These are phyloP conservation scores for Apophysomyces elegans DNA, from an alignment of 371 early-diverging fungal genomes.

Conservation along the genomic window DNA sequence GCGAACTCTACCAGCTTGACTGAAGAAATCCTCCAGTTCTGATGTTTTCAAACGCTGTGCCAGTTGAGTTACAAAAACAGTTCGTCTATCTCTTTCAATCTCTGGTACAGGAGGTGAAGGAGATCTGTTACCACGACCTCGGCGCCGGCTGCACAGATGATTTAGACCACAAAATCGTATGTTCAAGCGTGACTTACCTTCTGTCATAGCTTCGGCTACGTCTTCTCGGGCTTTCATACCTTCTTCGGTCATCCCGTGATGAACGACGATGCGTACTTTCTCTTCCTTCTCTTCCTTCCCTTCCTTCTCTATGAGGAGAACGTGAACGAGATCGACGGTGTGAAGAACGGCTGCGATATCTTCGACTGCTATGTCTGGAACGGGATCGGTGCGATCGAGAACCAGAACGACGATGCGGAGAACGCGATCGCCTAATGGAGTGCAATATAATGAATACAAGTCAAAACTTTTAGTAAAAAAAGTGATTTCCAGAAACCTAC, in stretches of 20 bases:
- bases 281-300: conserved; percentile 34
- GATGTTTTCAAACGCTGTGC: conserved; percentile 77
- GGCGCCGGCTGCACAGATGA: conserved; percentile 5
- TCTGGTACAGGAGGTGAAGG: conserved; percentile 76
- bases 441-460: not conserved
- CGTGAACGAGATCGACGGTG: conserved; percentile 45
- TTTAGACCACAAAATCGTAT: not conserved
- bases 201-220: conserved; percentile 44
- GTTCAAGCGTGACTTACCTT: conserved; percentile 8
- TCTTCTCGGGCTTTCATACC: conserved; percentile 35
- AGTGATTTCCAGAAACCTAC: not conserved
- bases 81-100: conserved; percentile 85
- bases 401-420: conserved; percentile 44
- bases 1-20: conserved; percentile 83
- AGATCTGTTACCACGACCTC: conserved; percentile 57
- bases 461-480: not conserved
- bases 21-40: conserved; percentile 91
- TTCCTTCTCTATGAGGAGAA: conserved; percentile 36
- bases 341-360: conserved; percentile 40
- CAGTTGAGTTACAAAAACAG: conserved; percentile 94
- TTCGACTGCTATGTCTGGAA: conserved; percentile 50
- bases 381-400: conserved; percentile 55
- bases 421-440: conserved; percentile 28
- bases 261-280: conserved; percentile 29
- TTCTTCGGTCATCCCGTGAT: conserved; percentile 35